Conservation (phyloP, 2,329 filamentous ascomycete species). For the Shiraia bambusicola region DNA sequence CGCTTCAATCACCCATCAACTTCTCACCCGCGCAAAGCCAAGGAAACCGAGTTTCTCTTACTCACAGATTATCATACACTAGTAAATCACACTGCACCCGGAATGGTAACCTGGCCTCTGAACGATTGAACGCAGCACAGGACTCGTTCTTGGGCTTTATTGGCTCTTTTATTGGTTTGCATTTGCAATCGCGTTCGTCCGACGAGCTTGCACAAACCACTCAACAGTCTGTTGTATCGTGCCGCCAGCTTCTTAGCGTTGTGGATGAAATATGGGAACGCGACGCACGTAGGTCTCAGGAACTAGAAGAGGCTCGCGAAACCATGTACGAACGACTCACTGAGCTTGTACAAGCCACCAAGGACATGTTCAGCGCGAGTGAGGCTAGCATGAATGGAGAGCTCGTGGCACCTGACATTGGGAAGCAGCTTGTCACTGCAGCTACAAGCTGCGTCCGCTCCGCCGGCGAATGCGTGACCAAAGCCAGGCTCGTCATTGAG, state of each 20-base stretch:
- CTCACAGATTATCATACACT: slow-evolving; percentile 78
- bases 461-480: slow-evolving; percentile 86
- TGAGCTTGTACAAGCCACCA: slow-evolving; percentile 77
- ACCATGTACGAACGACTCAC: slow-evolving; percentile 79
- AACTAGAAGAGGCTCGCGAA: slow-evolving; percentile 68
- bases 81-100: slow-evolving; percentile 63
- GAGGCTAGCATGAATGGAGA: slow-evolving; percentile 71
- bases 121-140: slow-evolving; percentile 75
- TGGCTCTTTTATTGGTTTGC: slow-evolving; percentile 89
- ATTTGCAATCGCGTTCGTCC: slow-evolving; percentile 88
- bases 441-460: slow-evolving; percentile 87
- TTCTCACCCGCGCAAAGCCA: slow-evolving; percentile 30
- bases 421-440: slow-evolving; percentile 71
- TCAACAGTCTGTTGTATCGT: slow-evolving; percentile 79
- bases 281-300: slow-evolving; percentile 66
- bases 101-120: slow-evolving; percentile 76
- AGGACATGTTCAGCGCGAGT: slow-evolving; percentile 71
- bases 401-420: slow-evolving; percentile 77
- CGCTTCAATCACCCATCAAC: slow-evolving; percentile 33
- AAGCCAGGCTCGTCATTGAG: slow-evolving; percentile 82
- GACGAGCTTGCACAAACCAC: slow-evolving; percentile 80
- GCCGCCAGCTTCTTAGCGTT: slow-evolving; percentile 74
- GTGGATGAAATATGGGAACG: slow-evolving; percentile 81
- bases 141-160: slow-evolving; percentile 88
- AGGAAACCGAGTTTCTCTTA: slow-evolving; percentile 54